Conservation (phyloP, 2,329 filamentous ascomycete genomes). For the Epichloe glyceriae region DNA sequence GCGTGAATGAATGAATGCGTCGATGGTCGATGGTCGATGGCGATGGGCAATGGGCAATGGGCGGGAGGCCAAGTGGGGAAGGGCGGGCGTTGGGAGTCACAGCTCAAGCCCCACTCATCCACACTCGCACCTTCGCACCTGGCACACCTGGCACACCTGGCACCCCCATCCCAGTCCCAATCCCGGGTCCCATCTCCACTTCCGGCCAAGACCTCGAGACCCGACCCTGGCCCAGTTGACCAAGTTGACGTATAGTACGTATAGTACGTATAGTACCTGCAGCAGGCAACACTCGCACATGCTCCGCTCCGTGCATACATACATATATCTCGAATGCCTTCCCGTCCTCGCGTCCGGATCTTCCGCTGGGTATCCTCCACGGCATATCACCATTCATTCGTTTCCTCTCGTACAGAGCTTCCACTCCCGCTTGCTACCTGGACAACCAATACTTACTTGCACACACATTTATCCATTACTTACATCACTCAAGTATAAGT, state of each 20-base stretch:
- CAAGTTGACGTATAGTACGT: neutral
- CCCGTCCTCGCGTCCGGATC: neutral
- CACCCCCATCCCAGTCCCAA: neutral
- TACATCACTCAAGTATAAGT: neutral
- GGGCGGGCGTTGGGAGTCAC: neutral
- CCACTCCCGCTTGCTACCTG: neutral
- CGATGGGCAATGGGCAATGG: neutral
- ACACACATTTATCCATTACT: neutral
- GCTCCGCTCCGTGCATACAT: neutral
- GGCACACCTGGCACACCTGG: no score
- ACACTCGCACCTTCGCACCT: neutral
- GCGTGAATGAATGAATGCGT: neutral
- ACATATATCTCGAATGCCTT: constrained; percentile 2
- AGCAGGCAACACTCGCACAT: neutral
- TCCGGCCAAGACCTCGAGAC: neutral
- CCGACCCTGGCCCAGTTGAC: neutral
- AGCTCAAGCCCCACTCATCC: neutral
- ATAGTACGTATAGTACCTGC: no score
- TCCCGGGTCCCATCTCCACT: neutral
- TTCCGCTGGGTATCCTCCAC: neutral
- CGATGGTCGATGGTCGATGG: neutral
- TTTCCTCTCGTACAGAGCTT: neutral
- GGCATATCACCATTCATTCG: neutral
- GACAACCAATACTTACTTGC: neutral
- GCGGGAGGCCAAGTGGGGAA: neutral